phyloP scores from a whole-genome alignment of 352 stramenopile genomes.

The Phytopythium helicoides region DNA sequence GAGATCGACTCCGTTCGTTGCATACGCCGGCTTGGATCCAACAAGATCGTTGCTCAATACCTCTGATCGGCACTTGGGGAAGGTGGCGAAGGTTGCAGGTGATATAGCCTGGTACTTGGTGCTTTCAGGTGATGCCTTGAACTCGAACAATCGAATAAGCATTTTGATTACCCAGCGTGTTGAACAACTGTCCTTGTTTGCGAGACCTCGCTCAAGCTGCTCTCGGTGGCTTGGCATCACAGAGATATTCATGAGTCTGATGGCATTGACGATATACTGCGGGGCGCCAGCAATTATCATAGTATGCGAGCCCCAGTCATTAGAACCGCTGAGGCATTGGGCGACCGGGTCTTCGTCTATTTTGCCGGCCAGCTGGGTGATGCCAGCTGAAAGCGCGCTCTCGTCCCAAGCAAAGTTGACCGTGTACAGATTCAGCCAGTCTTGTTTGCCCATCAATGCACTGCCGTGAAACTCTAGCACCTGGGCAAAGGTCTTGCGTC shows the following conservation, averaged over 20 bases:
- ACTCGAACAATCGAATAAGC: constrained; percentile 18
- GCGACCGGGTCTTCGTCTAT: constrained; percentile 12
- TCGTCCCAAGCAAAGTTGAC: constrained; percentile 6
- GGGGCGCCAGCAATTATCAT: constrained; percentile 10
- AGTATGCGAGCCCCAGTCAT: constrained; percentile 13
- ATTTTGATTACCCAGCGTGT: constrained; percentile 17
- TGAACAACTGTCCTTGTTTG: constrained; percentile 7
- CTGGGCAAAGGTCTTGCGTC: constrained; percentile 2
- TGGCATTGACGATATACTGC: constrained; percentile 8
- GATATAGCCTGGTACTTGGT: constrained; percentile 24
- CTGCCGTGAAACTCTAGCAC: constrained; percentile 1
- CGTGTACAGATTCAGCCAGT: constrained; percentile 13
- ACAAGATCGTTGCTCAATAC: constrained; percentile 12
- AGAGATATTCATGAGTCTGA: constrained; percentile 8
- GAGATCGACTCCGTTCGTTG: constrained; percentile 14
- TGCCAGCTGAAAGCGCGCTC: constrained; percentile 6
- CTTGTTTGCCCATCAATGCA: constrained; percentile 12
- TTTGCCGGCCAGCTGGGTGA: constrained; percentile 4
- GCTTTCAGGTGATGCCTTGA: constrained; percentile 19
- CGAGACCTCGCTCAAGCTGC: constrained; percentile 5
- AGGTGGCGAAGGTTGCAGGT: constrained; percentile 19
- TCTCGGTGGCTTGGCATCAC: constrained; percentile 7
- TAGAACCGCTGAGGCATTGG: constrained; percentile 12
- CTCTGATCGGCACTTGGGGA: constrained; percentile 16
- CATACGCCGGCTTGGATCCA: constrained; percentile 16